Conservation (phyloP, 305 asterid genomes). For the Fraxinus xanthoxyloides region DNA sequence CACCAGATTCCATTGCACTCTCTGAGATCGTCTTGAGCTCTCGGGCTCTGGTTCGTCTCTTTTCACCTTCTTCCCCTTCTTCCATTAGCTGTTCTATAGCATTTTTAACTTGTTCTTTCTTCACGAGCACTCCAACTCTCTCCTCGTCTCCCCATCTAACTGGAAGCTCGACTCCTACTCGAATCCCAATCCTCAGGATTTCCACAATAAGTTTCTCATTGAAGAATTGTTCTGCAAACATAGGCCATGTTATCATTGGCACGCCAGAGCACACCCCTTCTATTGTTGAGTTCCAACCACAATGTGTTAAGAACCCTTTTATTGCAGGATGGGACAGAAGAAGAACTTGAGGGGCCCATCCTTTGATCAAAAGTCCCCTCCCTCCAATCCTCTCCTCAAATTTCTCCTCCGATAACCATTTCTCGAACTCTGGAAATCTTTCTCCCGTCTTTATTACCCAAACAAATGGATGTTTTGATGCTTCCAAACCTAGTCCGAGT, state of each 20-base stretch:
- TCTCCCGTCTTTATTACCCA: constrained; percentile 46
- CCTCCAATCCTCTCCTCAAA: constrained; percentile 39
- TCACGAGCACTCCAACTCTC: constrained; percentile 52
- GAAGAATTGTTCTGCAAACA: constrained; percentile 58
- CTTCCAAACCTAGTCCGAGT: constrained; percentile 46
- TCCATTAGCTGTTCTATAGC: constrained; percentile 47
- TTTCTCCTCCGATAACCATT: constrained; percentile 34
- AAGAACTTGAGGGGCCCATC: constrained; percentile 61
- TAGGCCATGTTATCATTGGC: constrained; percentile 62
- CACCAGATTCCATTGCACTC: constrained; percentile 36
- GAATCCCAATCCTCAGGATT: constrained; percentile 36
- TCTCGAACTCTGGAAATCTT: constrained; percentile 32
- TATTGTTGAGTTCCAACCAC: constrained; percentile 62
- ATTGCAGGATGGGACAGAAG: constrained; percentile 45
- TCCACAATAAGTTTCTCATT: constrained; percentile 52
- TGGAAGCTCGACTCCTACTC: constrained; percentile 42
- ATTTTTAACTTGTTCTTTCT: constrained; percentile 32
- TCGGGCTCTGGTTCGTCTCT: constrained; percentile 34
- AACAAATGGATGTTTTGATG: constrained; percentile 33
- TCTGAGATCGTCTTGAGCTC: constrained; percentile 38
- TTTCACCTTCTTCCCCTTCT: constrained; percentile 38
- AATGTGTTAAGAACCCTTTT: constrained; percentile 54
- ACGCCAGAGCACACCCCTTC: constrained; percentile 57
- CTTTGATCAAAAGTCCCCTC: constrained; percentile 48
- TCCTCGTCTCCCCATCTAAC: constrained; percentile 63